Base-by-base conservation (phyloP, 2,329 filamentous ascomycete genomes). In the Fusarium sp. region DNA sequence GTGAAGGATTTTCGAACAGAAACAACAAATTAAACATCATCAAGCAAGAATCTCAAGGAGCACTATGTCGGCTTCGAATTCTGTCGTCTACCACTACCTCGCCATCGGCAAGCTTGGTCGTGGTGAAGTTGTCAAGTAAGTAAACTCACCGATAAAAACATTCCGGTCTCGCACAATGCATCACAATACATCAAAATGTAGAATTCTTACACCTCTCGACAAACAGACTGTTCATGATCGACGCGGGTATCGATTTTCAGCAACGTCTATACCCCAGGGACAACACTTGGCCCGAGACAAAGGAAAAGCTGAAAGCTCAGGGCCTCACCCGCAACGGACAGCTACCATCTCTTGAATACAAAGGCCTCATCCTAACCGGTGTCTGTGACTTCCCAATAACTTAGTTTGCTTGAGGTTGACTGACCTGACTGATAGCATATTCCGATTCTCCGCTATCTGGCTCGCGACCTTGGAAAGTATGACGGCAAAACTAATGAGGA, bases 401-500 rank as follows among this genome's bases (percentile, higher is more conserved):
- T n/a, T n/a, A 8, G 2, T 0, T 4, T 2, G 1, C 6, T 2
- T 6, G 5, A 28, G n/a, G 3, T 24, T 58, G 13, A 58, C 13
- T 6, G 5, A 1, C 26, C 11, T 3, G 0, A 29, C n/a, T 11
- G 6, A 5, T 34, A 59, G 56, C 56, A 59, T 19, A 22, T 59
- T 2, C 54, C 56, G 1, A 78, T 73, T 11, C 56, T 79, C 6
- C 71, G 77, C n/a, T 78, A 74, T 45, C 62, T 79, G 1, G 53
- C 76, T 1, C 70, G 75, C 3, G 73, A 77, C 1, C 67, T 76
- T 1, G 73, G 72, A 9, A 46, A 42, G 4, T 78, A 78, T 22
- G 76, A 79, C 15, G 77, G 77, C 8, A 68, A 71, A 3, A 74
- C 75, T 3, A 76, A 64, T 36, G 58, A 66, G 3, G 77, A 78